Conservation (phyloP, 805 yeast species). For the Pichia paraexigua region DNA sequence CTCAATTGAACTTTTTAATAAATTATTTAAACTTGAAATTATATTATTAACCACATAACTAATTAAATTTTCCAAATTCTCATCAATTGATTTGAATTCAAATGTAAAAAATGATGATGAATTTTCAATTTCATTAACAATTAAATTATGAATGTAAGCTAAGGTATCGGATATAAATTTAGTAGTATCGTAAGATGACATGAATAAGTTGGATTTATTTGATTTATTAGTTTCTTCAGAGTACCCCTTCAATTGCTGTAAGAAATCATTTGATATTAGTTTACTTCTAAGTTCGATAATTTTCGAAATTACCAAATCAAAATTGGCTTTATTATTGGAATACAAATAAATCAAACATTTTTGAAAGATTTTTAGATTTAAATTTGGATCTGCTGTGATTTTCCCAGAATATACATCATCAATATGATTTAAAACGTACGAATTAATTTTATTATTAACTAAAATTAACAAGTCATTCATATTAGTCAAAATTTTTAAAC, state of each 20-base stretch:
- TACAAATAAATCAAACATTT: slow-evolving; percentile 25
- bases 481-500: slow-evolving; percentile 54
- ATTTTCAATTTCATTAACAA: slow-evolving; percentile 81
- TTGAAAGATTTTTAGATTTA: slow-evolving; percentile 21
- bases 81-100: slow-evolving; percentile 15
- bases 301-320: slow-evolving; percentile 51
- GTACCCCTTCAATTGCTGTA: slow-evolving; percentile 42
- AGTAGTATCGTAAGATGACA: slow-evolving; percentile 71
- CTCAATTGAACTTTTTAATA: slow-evolving; percentile 56
- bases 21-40: slow-evolving; percentile 49
- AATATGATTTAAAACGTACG: slow-evolving; percentile 28
- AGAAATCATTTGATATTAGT: slow-evolving; percentile 57
- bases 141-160: slow-evolving; percentile 79
- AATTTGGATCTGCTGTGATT: slow-evolving; percentile 10
- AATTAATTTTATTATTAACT: slow-evolving; percentile 48
- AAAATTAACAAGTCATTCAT: slow-evolving; percentile 43
- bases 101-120: slow-evolving; percentile 52
- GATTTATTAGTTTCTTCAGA: slow-evolving; percentile 14
- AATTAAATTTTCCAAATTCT: slow-evolving; percentile 19
- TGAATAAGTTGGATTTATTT: slow-evolving; percentile 29
- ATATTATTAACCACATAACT: slow-evolving; percentile 39
- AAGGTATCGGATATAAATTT: slow-evolving; percentile 80
- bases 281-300: slow-evolving; percentile 67
- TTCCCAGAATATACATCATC: slow-evolving; percentile 19
- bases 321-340: slow-evolving; percentile 37